Conservation (phyloP, 495 filamentous ascomycete species). For the Penicillium cosmopolitanum region DNA sequence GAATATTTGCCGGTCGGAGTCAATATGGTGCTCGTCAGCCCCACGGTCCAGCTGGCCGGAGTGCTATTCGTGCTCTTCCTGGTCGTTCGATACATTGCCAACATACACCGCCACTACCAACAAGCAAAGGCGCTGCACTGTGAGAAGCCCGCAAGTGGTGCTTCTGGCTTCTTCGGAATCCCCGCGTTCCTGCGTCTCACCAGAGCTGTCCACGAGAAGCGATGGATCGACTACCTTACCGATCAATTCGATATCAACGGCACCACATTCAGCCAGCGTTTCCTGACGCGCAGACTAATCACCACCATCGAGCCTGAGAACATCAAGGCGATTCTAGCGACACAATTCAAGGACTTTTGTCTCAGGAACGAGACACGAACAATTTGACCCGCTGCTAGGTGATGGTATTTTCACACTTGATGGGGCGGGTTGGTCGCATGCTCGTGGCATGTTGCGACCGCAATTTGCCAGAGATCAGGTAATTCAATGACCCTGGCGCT, state of each 20-base stretch:
- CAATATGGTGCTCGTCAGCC: slow-evolving; percentile 30
- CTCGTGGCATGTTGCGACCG: slow-evolving; percentile 56
- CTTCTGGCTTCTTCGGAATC: slow-evolving; percentile 38
- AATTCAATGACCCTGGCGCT: neutral
- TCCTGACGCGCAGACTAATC: slow-evolving; percentile 36
- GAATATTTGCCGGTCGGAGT: slow-evolving; percentile 8
- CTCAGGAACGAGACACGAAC: slow-evolving; percentile 47
- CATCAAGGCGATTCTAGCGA: slow-evolving; percentile 81
- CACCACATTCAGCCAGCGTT: slow-evolving; percentile 37
- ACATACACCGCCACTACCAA: slow-evolving; percentile 31
- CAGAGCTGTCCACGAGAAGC: slow-evolving; percentile 35
- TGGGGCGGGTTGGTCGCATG: slow-evolving; percentile 66
- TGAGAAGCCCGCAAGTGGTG: slow-evolving; percentile 24
- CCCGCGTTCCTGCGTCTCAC: slow-evolving; percentile 30
- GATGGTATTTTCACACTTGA: slow-evolving; percentile 72
- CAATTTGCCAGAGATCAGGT: slow-evolving; percentile 57
- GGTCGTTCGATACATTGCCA: slow-evolving; percentile 30
- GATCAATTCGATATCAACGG: slow-evolving; percentile 37
- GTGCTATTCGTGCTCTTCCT: slow-evolving; percentile 28
- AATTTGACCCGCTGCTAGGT: slow-evolving; percentile 57
- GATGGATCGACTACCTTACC: slow-evolving; percentile 41
- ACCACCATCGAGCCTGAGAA: slow-evolving; percentile 79
- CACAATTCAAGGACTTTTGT: slow-evolving; percentile 73
- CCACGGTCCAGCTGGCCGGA: slow-evolving; percentile 21
- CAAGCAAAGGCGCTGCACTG: slow-evolving; percentile 44